Conservation (phyloP, 2,329 filamentous ascomycete species). For the Venturia effusa region DNA sequence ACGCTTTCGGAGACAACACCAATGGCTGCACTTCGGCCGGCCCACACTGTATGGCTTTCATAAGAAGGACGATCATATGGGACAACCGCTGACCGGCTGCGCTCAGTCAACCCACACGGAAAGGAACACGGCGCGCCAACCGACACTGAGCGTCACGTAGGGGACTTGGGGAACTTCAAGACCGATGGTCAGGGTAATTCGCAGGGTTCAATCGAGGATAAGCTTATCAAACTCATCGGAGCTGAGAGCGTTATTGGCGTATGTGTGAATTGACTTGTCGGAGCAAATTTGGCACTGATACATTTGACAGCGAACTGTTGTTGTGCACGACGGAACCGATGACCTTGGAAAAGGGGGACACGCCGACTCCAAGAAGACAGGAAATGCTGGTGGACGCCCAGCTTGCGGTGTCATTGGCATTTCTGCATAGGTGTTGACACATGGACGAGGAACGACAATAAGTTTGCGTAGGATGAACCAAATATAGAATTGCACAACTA, state of each 20-base stretch:
- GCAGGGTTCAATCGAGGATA: conserved; percentile 70
- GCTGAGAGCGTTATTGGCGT: conserved; percentile 90
- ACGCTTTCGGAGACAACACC: conserved; percentile 99
- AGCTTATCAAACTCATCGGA: conserved; percentile 88
- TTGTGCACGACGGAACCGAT: conserved; percentile 90
- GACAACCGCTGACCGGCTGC: conserved; percentile 1
- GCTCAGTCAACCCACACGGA: conserved; percentile 72
- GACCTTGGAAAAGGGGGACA: conserved; percentile 87
- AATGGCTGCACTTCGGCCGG: conserved; percentile 98
- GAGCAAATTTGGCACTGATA: neutral
- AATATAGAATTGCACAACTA: neutral
- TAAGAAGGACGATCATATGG: neutral
- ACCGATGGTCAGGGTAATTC: conserved; percentile 88
- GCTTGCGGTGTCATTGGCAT: conserved; percentile 96
- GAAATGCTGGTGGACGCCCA: conserved; percentile 85
- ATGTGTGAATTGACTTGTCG: conserved; percentile 25
- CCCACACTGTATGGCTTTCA: conserved; percentile 64
- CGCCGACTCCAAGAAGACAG: conserved; percentile 97
- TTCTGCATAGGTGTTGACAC: conserved; percentile 47
- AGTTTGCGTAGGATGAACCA: neutral
- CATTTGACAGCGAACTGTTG: conserved; percentile 66
- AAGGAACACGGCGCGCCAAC: conserved; percentile 84
- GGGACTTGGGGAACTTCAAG: conserved; percentile 94
- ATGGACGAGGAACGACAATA: neutral
- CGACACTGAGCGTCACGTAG: conserved; percentile 83